These are phyloP conservation scores for Crucihimalaya himalaica DNA, from an alignment of 345 rosid species.

Conservation along the genomic window DNA sequence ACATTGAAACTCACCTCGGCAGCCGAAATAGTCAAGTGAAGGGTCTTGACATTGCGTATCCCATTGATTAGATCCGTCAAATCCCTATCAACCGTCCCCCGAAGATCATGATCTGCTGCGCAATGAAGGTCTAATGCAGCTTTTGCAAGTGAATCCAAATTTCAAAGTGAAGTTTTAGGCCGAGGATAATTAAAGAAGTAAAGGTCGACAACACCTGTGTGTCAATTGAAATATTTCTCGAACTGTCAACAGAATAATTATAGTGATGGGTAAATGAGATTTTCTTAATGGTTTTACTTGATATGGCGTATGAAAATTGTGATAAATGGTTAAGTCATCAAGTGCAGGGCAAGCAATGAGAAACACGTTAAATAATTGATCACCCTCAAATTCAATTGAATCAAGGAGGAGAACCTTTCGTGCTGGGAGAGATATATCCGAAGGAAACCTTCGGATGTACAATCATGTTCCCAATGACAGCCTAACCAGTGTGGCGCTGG, in stretches of 20 bases:
- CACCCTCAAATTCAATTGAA: background rate
- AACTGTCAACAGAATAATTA: fast-evolving
- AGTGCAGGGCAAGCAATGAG: background rate
- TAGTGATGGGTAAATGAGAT: background rate
- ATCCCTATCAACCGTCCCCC: background rate
- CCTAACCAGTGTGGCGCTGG: background rate
- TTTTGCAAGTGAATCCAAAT: background rate
- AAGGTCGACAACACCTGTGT: background rate
- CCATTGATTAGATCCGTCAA: background rate
- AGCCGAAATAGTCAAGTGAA: background rate
- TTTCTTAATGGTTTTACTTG: background rate
- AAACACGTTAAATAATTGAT: background rate
- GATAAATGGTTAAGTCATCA: background rate
- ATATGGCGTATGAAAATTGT: fast-evolving
- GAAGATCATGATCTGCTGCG: too few species aligned
- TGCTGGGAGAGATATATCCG: background rate
- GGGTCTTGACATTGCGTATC: background rate
- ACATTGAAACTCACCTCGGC: background rate
- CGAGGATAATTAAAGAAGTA: background rate
- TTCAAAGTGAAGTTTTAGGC: background rate
- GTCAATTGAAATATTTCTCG: background rate
- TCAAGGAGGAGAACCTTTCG: background rate
- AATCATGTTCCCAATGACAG: background rate
- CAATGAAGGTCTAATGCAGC: background rate
- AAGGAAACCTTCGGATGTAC: background rate